Base-by-base conservation (phyloP, 1,284 basidiomycete species). In the Phaffia rhodozyma region DNA sequence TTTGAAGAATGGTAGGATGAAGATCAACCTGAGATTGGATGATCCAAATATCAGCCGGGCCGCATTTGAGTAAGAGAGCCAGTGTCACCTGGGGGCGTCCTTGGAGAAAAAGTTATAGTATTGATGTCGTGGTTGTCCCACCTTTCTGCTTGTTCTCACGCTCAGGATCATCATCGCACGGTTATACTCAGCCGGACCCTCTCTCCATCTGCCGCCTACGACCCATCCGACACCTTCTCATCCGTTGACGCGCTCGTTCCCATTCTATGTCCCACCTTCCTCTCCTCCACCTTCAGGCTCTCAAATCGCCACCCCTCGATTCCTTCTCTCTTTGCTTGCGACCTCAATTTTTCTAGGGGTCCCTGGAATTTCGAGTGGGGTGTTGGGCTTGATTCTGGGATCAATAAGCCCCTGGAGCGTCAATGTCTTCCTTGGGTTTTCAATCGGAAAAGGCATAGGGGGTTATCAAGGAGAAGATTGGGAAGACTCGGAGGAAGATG, bases 311-410 rank as follows among this genome's bases (percentile, higher is more conserved):
- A 84, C 86, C 1, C 89, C 91, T 4, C 80, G 84, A 7, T 86
- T 96, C 71, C 80, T 96, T 1, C 80, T 93, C 16, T 92, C 90
- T 5, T 81, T 94, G 21, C 81, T 94, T 34, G 89, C 90, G 0
- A 91, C 90, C 5, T 82, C 89, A 0, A 82, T 88, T 53, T 96
- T 91, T 74, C 84, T 97, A 43, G 87, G 86, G 51, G 86, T 93
- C 29, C 86, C 88, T 0, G 80, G 84, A 16, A 74, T 92, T 32
- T 84, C 87, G 25, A 82, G 86, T 1, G 85, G 89, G 68, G 85
- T 88, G 0, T 78, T 93, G 27, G 79, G 82, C 0, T 78, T 83
- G 58, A 82, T 94, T 27, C 78, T 92, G 29, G 81, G 79, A 65
- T 87, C 88, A 0, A 79, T 94, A 51, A 86, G 89, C 0, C 91